Conservation (phyloP, 805 yeast species). For the Lipomyces orientalis region DNA sequence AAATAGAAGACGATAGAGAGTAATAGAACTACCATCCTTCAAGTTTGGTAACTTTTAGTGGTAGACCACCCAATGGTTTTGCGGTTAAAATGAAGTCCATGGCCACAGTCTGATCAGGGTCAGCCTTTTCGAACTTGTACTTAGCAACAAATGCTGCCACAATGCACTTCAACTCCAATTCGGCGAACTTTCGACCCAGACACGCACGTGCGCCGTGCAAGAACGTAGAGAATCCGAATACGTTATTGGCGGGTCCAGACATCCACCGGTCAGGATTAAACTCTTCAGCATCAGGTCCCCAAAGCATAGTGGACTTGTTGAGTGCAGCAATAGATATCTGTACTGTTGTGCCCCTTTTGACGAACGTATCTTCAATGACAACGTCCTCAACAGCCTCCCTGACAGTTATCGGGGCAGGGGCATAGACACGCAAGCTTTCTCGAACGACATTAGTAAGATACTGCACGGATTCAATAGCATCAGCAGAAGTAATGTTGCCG, state of each 20-base stretch:
- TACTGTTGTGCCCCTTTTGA: slow-evolving; percentile 28
- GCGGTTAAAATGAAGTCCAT: slow-evolving; percentile 19
- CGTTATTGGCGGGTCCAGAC: slow-evolving; percentile 2
- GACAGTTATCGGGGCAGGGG: slow-evolving; percentile 33
- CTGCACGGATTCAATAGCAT: slow-evolving; percentile 17
- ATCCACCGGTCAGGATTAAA: slow-evolving; percentile 35
- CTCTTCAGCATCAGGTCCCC: slow-evolving; percentile 32
- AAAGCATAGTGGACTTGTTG: slow-evolving; percentile 19
- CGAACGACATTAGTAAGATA: slow-evolving; percentile 26
- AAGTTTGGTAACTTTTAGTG: slow-evolving; percentile 24
- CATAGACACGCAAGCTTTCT: slow-evolving; percentile 21
- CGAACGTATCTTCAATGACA: slow-evolving; percentile 7
- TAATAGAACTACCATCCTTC: slow-evolving; percentile 10
- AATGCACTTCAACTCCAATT: slow-evolving; percentile 25
- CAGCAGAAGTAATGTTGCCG: slow-evolving; percentile 13
- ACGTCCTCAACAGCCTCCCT: slow-evolving; percentile 30
- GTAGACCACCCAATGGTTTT: slow-evolving; percentile 27
- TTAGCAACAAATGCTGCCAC: slow-evolving; percentile 25
- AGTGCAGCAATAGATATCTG: slow-evolving; percentile 17
- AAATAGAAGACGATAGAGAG: background rate
- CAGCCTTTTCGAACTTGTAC: slow-evolving; percentile 23
- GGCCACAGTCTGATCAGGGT: slow-evolving; percentile 11
- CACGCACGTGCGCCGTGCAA: slow-evolving; percentile 33
- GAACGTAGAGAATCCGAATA: slow-evolving; percentile 28
- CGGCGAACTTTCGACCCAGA: slow-evolving; percentile 32